These are phyloP conservation scores for Stipa capillata DNA, from an alignment of 176 grass and related monocot genomes.

Conservation along the genomic window DNA sequence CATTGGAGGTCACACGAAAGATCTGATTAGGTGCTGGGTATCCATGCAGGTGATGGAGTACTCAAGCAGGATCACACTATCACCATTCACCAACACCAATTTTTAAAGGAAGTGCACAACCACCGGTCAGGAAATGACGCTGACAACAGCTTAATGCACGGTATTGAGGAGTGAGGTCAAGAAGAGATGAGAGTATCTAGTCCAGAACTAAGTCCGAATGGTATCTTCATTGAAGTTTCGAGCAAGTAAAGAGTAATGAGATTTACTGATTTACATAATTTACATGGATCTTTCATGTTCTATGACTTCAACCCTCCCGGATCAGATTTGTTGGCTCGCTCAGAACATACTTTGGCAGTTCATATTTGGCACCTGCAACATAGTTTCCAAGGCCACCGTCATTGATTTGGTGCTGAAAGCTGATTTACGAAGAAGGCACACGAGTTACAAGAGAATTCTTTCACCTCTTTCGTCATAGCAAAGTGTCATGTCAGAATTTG, in stretches of 20 bases:
- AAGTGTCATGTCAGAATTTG: conserved; percentile 84
- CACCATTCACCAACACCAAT: no score
- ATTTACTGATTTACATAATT: conserved; percentile 58
- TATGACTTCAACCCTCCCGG: conserved; percentile 34
- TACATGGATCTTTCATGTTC: conserved; percentile 41
- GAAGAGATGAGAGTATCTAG: neutral
- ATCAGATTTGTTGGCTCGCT: conserved; percentile 84
- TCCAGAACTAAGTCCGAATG: neutral
- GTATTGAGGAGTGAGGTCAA: neutral
- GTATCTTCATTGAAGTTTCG: conserved; percentile 7
- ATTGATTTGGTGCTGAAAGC: neutral
- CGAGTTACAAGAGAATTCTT: neutral
- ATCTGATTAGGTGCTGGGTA: neutral
- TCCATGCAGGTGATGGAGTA: neutral
- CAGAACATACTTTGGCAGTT: conserved; percentile 84
- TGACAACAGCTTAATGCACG: neutral
- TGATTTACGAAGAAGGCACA: neutral
- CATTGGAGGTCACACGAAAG: neutral
- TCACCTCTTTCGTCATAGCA: conserved; percentile 92
- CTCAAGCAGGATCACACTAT: neutral
- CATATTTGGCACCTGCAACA: conserved; percentile 83
- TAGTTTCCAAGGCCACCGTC: neutral
- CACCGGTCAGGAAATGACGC: neutral
- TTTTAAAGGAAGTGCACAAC: neutral
- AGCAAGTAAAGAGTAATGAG: conserved; percentile 14